phyloP scores from a whole-genome alignment of 768 basidiomycete species.

The Cystoderma amianthinum region DNA sequence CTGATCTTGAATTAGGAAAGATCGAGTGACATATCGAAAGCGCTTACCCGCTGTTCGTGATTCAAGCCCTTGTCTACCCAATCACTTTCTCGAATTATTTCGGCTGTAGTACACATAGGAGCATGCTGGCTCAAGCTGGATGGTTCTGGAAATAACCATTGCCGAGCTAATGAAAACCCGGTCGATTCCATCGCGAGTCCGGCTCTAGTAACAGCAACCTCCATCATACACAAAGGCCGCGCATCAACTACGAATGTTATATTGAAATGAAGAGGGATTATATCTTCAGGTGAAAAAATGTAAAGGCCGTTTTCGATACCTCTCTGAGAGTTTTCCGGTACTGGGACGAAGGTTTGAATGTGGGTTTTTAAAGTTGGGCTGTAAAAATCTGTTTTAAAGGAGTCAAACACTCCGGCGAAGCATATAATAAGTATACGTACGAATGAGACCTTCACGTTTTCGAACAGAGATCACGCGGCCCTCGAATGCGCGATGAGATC shows the following conservation, averaged over 20 bases:
- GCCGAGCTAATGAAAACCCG: constrained; percentile 15
- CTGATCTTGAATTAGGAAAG: constrained; percentile 15
- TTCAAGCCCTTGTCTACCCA: constrained; percentile 44
- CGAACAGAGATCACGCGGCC: constrained; percentile 33
- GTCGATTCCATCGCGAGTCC: constrained; percentile 16
- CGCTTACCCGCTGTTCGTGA: constrained; percentile 34
- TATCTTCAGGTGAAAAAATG: constrained; percentile 16
- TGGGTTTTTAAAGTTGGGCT: constrained; percentile 32
- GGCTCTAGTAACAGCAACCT: constrained; percentile 23
- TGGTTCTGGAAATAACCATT: constrained; percentile 39
- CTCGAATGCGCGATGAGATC: constrained; percentile 35
- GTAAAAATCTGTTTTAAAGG: constrained; percentile 23
- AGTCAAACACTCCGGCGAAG: background rate
- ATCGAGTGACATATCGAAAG: background rate
- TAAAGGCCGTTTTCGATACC: background rate
- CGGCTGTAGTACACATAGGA: constrained; percentile 11
- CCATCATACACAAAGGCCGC: constrained; percentile 34
- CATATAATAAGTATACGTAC: constrained; percentile 20
- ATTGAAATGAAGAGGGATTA: constrained; percentile 35
- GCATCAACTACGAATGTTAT: constrained; percentile 42
- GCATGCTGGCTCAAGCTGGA: constrained; percentile 17
- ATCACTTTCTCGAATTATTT: constrained; percentile 20
- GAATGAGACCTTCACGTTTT: constrained; percentile 39
- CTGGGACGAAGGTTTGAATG: constrained; percentile 25
- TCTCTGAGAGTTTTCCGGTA: background rate